These are phyloP conservation scores for Nissolia schottii DNA, from an alignment of 306 rosid species.

Conservation along the genomic window DNA sequence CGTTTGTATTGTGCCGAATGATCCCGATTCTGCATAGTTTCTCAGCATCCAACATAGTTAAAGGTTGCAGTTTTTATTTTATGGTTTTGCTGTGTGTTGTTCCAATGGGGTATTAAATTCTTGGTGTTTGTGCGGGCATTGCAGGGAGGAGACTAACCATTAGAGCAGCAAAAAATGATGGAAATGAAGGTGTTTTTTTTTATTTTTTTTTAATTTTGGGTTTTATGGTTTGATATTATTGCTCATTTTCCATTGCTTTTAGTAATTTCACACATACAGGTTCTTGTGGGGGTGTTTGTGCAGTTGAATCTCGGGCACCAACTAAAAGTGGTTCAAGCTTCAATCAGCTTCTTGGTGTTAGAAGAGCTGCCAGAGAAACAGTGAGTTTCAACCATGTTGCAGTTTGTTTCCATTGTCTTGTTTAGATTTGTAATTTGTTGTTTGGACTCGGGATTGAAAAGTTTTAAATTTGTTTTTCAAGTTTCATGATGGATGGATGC, in stretches of 20 bases:
- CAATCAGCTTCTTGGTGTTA: slow-evolving; percentile 54
- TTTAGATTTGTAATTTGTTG: not conserved
- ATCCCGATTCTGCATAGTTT: slow-evolving; percentile 16
- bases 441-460: not conserved
- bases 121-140: slow-evolving; percentile 13
- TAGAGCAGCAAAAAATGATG: slow-evolving; percentile 35
- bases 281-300: not conserved
- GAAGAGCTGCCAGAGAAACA: slow-evolving; percentile 48
- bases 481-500: not conserved
- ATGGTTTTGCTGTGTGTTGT: not conserved
- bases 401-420: slow-evolving; percentile 5
- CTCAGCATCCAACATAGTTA: not conserved
- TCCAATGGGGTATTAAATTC: slow-evolving; percentile 6
- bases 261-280: not conserved
- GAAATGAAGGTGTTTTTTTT: slow-evolving; percentile 33
- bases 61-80: not conserved
- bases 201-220: no score
- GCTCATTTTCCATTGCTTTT: not conserved
- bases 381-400: slow-evolving; percentile 27
- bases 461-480: not conserved
- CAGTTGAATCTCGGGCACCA: slow-evolving; percentile 29
- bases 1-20: not conserved
- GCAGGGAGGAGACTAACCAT: slow-evolving; percentile 34
- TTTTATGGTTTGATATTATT: slow-evolving; percentile 15
- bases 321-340: slow-evolving; percentile 41